Percentiles rank a stretch among this genome's conserved stretches.
Evolutionary conservation across 192 early-diverging fungal genomes (phyloP).

Genomic region (Mortierella alpina): DNA sequence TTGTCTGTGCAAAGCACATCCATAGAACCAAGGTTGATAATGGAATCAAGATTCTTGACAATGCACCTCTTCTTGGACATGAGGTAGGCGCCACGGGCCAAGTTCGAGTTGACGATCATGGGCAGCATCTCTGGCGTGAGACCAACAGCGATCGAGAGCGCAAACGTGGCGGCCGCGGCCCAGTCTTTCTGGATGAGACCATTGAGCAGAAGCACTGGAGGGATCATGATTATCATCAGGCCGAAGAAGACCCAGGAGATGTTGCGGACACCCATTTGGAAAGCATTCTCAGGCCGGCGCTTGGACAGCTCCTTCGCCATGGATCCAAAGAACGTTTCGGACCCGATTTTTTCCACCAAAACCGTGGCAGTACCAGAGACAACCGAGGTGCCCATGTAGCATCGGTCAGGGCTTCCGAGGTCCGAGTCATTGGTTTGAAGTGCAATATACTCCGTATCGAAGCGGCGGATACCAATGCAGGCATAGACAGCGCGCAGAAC

Average conservation of each 20-base stretch:
- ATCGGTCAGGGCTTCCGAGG: slow-evolving; percentile 44
- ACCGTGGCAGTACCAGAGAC: slow-evolving; percentile 62
- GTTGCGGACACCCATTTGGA: slow-evolving; percentile 57
- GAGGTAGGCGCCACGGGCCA: slow-evolving; percentile 57
- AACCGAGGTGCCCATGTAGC: slow-evolving; percentile 60
- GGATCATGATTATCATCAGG: slow-evolving; percentile 58
- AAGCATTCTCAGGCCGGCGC: slow-evolving; percentile 49
- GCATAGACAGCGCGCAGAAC: slow-evolving; percentile 15
- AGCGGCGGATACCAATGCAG: slow-evolving; percentile 38
- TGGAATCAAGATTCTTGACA: slow-evolving; percentile 59
- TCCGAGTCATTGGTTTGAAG: slow-evolving; percentile 5
- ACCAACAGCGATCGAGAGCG: slow-evolving; percentile 60
- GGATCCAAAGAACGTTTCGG: slow-evolving; percentile 56
- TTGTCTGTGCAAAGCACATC: slow-evolving; percentile 62
- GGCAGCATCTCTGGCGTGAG: slow-evolving; percentile 68
- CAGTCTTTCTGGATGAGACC: slow-evolving; percentile 50
- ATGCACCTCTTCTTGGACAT: slow-evolving; percentile 60
- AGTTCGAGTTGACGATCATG: slow-evolving; percentile 64
- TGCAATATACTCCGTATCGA: slow-evolving; percentile 16
- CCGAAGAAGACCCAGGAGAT: slow-evolving; percentile 59
- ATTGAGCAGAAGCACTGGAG: slow-evolving; percentile 58
- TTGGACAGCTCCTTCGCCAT: slow-evolving; percentile 55
- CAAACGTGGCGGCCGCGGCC: slow-evolving; percentile 57
- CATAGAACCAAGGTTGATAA: slow-evolving; percentile 62
- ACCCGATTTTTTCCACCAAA: slow-evolving; percentile 57